Evolutionary conservation across 345 rosid genomes (phyloP).

Genomic region (Gossypium bickii): DNA sequence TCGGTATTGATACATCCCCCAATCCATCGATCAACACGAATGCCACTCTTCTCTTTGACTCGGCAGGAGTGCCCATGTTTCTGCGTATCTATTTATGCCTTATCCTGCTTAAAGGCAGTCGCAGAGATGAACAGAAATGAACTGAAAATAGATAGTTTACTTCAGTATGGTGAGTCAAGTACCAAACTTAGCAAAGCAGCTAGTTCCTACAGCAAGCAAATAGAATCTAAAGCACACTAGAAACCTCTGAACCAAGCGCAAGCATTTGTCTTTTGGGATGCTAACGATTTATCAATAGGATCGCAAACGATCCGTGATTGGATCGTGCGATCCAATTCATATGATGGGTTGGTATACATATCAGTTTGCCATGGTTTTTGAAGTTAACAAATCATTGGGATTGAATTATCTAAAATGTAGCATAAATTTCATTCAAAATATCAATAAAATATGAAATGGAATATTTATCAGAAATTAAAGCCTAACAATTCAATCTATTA

Average conservation of each 20-base stretch:
- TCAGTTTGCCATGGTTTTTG: not conserved
- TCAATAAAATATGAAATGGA: too few species aligned
- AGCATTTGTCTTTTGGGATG: not conserved
- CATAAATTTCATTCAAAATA: not conserved
- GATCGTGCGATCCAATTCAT: not conserved
- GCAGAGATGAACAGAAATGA: slow-evolving; percentile 2
- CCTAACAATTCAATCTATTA: not conserved
- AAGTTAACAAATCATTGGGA: not conserved
- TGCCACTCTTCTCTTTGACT: slow-evolving; percentile 68
- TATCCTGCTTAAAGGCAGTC: not conserved
- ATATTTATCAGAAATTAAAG: not conserved
- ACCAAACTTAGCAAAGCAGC: not conserved
- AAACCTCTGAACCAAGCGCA: not conserved
- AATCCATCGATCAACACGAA: slow-evolving; percentile 87
- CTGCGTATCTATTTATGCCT: slow-evolving; percentile 12
- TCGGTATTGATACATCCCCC: slow-evolving; percentile 85
- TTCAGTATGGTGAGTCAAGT: not conserved
- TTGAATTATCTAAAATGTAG: not conserved
- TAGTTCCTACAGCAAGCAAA: slow-evolving; percentile 1
- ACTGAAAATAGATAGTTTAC: slow-evolving; percentile 8
- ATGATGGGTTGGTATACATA: not conserved
- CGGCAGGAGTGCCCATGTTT: slow-evolving; percentile 37
- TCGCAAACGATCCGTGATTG: not conserved
- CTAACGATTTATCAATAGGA: not conserved
- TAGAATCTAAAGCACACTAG: not conserved